Evolutionary conservation across 139 green algal species (phyloP).

Genomic region (Micromonas commoda): DNA sequence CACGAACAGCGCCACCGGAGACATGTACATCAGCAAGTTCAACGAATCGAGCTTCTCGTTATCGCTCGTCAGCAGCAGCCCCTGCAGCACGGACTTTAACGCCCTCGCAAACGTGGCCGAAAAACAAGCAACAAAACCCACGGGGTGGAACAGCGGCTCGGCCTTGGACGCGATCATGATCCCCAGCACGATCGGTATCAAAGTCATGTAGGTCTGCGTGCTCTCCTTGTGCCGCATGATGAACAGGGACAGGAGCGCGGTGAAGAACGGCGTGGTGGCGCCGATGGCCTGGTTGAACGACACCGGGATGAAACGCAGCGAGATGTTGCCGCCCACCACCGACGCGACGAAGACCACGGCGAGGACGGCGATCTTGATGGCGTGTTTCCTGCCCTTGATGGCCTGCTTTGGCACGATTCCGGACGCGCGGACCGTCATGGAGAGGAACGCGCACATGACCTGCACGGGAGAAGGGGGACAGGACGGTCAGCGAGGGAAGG

Average conservation of each 20-base stretch:
- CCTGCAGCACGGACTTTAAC: conserved; percentile 77
- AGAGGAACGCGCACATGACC: conserved; percentile 65
- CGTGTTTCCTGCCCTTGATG: conserved; percentile 58
- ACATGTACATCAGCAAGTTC: conserved; percentile 91
- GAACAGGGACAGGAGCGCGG: conserved; percentile 63
- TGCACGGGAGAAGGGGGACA: too few species aligned
- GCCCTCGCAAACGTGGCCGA: conserved; percentile 59
- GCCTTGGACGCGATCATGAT: conserved; percentile 79
- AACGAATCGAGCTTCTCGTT: conserved; percentile 68
- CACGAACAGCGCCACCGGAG: conserved; percentile 54
- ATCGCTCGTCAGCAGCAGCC: conserved; percentile 54
- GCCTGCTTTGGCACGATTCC: conserved; percentile 53
- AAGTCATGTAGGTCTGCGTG: conserved; percentile 63
- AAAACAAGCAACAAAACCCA: conserved; percentile 77
- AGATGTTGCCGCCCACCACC: conserved; percentile 86
- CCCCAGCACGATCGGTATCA: conserved; percentile 81
- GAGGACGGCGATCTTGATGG: conserved; percentile 68
- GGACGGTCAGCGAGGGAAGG: too few species aligned
- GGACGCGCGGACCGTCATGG: conserved; percentile 40
- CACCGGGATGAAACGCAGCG: conserved; percentile 75
- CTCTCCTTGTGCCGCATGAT: conserved; percentile 56
- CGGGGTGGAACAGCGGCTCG: conserved; percentile 77
- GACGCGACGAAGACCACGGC: conserved; percentile 74
- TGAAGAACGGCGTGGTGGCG: conserved; percentile 91
- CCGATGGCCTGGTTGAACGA: conserved; percentile 93